Evolutionary conservation across 495 filamentous ascomycete genomes (phyloP).

Genomic region (Margaritispora aquatica): DNA sequence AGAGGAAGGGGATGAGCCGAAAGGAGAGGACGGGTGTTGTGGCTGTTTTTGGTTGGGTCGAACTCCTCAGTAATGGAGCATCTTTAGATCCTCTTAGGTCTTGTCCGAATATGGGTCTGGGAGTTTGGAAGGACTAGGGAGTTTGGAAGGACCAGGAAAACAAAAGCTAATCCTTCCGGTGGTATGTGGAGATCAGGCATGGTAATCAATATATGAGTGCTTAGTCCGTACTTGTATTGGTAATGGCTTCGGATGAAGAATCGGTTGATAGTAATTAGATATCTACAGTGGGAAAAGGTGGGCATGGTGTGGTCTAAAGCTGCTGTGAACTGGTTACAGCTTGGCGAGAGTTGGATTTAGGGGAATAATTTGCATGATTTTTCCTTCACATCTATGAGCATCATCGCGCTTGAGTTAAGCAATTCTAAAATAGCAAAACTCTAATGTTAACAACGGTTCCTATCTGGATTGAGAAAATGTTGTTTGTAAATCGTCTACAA

Average conservation of each 20-base stretch:
- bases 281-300: no score
- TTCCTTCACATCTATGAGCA: no score
- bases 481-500: no score
- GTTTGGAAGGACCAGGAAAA: neutral
- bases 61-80: neutral
- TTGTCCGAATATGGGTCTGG: neutral
- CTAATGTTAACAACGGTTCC: no score
- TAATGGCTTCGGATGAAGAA: neutral
- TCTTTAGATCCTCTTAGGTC: neutral
- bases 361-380: no score
- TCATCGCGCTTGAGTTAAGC: no score
- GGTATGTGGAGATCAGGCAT: neutral
- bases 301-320: no score
- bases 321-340: no score
- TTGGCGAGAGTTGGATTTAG: no score
- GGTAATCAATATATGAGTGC: neutral
- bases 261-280: no score
- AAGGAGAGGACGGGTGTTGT: constrained; percentile 5
- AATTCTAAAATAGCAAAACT: no score
- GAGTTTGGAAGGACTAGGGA: neutral
- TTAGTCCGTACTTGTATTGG: neutral
- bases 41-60: constrained; percentile 11
- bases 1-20: constrained; percentile 1
- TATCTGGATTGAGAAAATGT: no score
- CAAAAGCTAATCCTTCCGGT: neutral